Percentiles rank a stretch among this genome's conserved stretches.
Evolutionary conservation across 2,329 filamentous ascomycete species (phyloP).

Genomic region (Magnaporthiopsis rhizophila): DNA sequence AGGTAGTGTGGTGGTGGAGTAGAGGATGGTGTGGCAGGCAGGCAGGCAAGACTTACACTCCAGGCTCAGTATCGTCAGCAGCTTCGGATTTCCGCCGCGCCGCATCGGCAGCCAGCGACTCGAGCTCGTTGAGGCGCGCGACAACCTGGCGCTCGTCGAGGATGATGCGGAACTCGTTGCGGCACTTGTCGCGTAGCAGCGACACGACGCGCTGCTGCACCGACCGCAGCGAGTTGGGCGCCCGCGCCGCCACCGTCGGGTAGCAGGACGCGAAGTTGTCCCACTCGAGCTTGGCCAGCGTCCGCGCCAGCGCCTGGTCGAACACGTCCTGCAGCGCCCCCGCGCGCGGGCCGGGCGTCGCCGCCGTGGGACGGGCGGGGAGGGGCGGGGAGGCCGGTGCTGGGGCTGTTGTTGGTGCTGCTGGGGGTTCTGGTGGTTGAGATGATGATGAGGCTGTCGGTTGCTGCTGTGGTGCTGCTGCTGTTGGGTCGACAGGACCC

Average conservation of each 20-base stretch:
- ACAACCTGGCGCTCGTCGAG: conserved; percentile 44
- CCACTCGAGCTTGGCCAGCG: conserved; percentile 46
- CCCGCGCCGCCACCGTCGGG: conserved; percentile 43
- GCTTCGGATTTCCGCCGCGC: conserved; percentile 27
- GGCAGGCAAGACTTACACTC: conserved; percentile 11
- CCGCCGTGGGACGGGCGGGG: conserved; percentile 32
- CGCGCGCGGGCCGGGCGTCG: conserved; percentile 49
- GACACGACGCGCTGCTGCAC: conserved; percentile 53
- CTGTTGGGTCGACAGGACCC: background rate
- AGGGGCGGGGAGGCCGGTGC: conserved; percentile 22
- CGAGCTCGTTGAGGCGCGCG: conserved; percentile 50
- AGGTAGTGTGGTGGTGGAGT: background rate
- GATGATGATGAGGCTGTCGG: background rate
- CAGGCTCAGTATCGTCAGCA: conserved; percentile 18
- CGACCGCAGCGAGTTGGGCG: conserved; percentile 41
- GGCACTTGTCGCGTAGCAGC: conserved; percentile 44
- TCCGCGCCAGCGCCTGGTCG: conserved; percentile 41
- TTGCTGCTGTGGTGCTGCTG: background rate
- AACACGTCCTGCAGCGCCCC: conserved; percentile 46
- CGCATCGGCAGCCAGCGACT: conserved; percentile 46
- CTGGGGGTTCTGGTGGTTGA: conserved; percentile 1
- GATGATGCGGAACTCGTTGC: conserved; percentile 51
- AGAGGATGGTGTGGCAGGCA: background rate
- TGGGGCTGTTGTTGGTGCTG: conserved; percentile 8
- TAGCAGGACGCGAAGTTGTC: conserved; percentile 54